Base-by-base conservation (phyloP, 805 yeast species). In the Metschnikowia orientalis region DNA sequence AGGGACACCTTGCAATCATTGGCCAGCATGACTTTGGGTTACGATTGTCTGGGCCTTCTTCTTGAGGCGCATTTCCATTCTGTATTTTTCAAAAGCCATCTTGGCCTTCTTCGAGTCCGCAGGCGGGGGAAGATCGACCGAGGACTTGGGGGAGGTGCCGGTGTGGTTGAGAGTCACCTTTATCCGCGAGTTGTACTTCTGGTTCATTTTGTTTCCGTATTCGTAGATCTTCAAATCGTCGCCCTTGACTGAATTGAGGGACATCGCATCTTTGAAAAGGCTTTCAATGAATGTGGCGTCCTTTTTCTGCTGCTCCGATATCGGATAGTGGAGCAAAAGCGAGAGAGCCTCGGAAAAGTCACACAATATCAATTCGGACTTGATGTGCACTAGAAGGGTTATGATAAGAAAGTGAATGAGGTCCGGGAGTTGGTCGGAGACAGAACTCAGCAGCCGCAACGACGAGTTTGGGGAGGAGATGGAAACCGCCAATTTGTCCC, bases 261-360 rank as follows among this genome's bases (percentile, higher is more conserved):
- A 52, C 32, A 55, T 42, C 5, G 73, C 57, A 34, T 66, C 60
- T 22, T 53, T 57, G 34, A 59, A 54, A 6, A 66, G 37, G 8
- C 49, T 49, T 9, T 44, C 46, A 6, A 57, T 40, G 16, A 63
- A 56, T 8, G 52, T 41, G 3, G 31, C 33, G 21, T 38, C 18
- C 3, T 28, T 23, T n/a, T 32, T 17, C n/a, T 46, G 22, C 22
- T 44, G 51, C 10, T 41, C 30, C 5, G 43, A 24, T n/a, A 57
- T 50, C 3, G 79, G 79, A 45, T 71, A 73, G 48, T 73, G 79
- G 18, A 75, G 54, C 5, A 75, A 50, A 11, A 73, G 46, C 20
- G 68, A 65, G 19, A 75, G 52, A 4, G 72, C 66, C 41, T 74
- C 79, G 9, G 75, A 68, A 42, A 72, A 74, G 48, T 75, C 79